Base-by-base conservation (phyloP, 352 stramenopile species). In the Phytopythium mirpurense region DNA sequence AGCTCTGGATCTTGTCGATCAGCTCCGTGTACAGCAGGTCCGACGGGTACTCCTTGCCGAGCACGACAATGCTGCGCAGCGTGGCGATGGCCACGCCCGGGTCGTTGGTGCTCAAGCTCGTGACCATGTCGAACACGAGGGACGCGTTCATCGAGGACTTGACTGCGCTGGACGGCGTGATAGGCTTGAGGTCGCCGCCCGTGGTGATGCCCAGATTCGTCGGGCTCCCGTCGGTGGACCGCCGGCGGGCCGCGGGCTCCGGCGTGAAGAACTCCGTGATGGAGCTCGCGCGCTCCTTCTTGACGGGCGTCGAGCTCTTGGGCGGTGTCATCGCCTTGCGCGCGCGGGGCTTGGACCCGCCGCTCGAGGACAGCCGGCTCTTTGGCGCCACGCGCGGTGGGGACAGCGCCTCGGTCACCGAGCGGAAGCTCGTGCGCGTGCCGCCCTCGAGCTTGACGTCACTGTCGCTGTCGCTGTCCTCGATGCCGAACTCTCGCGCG, bases 91-190 rank as follows among this genome's bases (percentile, higher is more conserved):
- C 83, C 0, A 87, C 78, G 12, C 78, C 80, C 0, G 83, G 83
- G 62, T 93, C 81, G 54, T 89, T 93, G 5, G 83, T 93, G 59
- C 79, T 90, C 44, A 93, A 61, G 40, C 80, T 86, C 55, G 78
- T 89, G 48, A 88, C 80, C 75, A 90, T 90, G 45, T 90, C 80
- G 32, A 88, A 90, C 50, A 85, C 79, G 32, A 90, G 71, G 24
- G 79, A 90, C 41, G 77, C 77, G 64, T 88, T 90, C 79, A 90
- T 90, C 24, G 77, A 86, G 49, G 79, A 87, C 53, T 84, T 69
- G 3, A 86, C 42, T 12, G 61, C 61, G 1, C 67, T 69, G 18
- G 79, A 87, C 40, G 79, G 79, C 40, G 79, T 88, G 26, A 85
- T 65, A 24, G 79, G 76, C 62, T 90, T 90, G 27, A 86, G 49